Evolutionary conservation across 257 asterid genomes (phyloP), one percentile per base, ranked within the genome.

Genomic region (Sherardia arvensis): DNA sequence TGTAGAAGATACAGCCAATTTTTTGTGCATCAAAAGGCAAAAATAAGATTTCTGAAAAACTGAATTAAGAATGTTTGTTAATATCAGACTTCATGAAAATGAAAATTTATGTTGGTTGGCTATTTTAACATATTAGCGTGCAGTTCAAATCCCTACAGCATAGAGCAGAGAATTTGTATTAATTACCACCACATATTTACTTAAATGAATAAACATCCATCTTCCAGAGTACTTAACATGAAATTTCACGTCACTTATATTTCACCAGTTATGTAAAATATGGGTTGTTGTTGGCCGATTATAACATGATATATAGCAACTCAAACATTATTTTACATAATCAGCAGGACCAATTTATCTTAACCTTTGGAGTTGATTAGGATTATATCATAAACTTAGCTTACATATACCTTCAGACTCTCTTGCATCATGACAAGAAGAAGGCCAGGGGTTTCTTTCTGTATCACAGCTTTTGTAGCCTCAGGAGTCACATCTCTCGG

Each of bases 401-500:
- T 54, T 20, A 12, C 29, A 22, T 15, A 7, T 81, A 92, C 97
- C 97, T 92, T 92, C 68, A 92, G 71, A 75, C 97, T 89, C 81
- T 89, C 99, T 79, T 69, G 96, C 90, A 89, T 89, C 97, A 89
- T 92, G 49, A 87, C 95, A 75, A 87, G 77, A 33, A 84, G 85
- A 66, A 92, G 87, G 67, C 96, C 99, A 21, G 99, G 99, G 40
- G 99, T 84, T 76, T 87, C 95, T 83, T 80, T 92, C 75, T 85
- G 85, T 74, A 92, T 81, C 76, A 89, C 76, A 62, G 69, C 71
- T 76, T 92, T 92, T 23, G 99, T 92, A 63, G 99, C 99, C 83
- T 92, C 99, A 0, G 99, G 99, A 6, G 99, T 92, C 53, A 89
- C 96, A 69, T 92, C 99, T 74, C 97, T 81, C 33, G 97, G 97